A percentile compares a stretch with the other conserved stretches of the same genome.
Conservation (phyloP, 2,329 filamentous ascomycete genomes). For the Aspergillus aculeatus region DNA sequence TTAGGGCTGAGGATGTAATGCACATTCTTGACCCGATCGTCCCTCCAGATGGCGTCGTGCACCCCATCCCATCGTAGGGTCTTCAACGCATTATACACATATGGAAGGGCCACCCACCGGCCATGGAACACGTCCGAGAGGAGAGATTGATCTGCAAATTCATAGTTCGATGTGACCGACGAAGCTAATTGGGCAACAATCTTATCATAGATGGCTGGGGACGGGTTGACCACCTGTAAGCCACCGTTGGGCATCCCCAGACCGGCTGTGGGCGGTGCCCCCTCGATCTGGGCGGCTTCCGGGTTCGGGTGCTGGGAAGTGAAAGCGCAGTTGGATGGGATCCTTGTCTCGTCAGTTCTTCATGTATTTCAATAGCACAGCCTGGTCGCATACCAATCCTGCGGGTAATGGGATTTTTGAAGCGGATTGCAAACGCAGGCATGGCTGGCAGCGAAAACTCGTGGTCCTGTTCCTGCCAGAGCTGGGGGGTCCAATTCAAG, state of each 20-base stretch:
- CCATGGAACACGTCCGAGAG: slow-evolving; percentile 55
- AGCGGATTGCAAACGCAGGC: slow-evolving; percentile 23
- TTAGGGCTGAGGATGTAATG: slow-evolving; percentile 63
- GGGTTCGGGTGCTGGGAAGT: slow-evolving; percentile 54
- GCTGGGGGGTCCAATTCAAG: slow-evolving; percentile 64
- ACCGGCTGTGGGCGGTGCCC: slow-evolving; percentile 51
- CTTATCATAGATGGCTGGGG: slow-evolving; percentile 51
- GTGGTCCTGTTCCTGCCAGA: slow-evolving; percentile 52
- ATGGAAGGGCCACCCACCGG: slow-evolving; percentile 58
- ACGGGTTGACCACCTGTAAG: slow-evolving; percentile 61
- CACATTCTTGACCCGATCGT: slow-evolving; percentile 61
- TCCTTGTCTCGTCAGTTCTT: slow-evolving; percentile 26
- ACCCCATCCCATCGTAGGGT: slow-evolving; percentile 55
- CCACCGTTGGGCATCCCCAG: slow-evolving; percentile 61
- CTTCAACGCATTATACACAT: slow-evolving; percentile 62
- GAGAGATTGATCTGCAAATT: slow-evolving; percentile 60
- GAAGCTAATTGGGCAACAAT: slow-evolving; percentile 51
- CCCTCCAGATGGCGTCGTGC: slow-evolving; percentile 60
- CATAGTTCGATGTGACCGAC: slow-evolving; percentile 50
- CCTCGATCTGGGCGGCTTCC: slow-evolving; percentile 32
- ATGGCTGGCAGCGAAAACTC: slow-evolving; percentile 58
- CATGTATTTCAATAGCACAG: slow-evolving; percentile 15
- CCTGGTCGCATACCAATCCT: slow-evolving; percentile 38
- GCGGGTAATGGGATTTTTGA: slow-evolving; percentile 22
- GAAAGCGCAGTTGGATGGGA: slow-evolving; percentile 61